A percentile compares a stretch with the other conserved stretches of the same genome.
Conservation (phyloP, 345 rosid genomes). For the Salix viminalis region DNA sequence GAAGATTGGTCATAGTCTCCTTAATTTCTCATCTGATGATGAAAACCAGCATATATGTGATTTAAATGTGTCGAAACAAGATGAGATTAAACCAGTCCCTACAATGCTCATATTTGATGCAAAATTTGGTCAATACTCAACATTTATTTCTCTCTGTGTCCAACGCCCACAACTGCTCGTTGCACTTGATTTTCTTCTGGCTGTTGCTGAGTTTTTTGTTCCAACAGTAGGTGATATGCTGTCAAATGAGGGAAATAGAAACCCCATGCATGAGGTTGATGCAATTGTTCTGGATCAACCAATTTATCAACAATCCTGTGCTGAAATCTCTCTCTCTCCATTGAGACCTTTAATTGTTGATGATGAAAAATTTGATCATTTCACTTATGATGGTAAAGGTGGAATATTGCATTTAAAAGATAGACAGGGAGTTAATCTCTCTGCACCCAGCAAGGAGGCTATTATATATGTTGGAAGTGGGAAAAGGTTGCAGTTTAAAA, state of each 20-base stretch:
- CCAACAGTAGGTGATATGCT: conserved; percentile 67
- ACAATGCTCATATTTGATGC: conserved; percentile 95
- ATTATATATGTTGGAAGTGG: conserved; percentile 74
- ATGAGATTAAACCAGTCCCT: conserved; percentile 50
- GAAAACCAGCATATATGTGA: conserved; percentile 28
- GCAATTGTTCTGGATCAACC: conserved; percentile 63
- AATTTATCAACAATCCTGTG: conserved; percentile 52
- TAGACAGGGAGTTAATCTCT: conserved; percentile 54
- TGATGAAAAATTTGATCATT: conserved; percentile 65
- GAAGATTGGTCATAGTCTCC: conserved; percentile 36
- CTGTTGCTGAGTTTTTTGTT: conserved; percentile 86
- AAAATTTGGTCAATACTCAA: conserved; percentile 57
- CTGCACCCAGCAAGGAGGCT: conserved; percentile 64
- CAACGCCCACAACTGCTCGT: conserved; percentile 96
- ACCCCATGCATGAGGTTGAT: conserved; percentile 43
- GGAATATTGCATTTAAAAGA: conserved; percentile 72
- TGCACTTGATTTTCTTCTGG: conserved; percentile 91
- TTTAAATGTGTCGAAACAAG: conserved; percentile 30
- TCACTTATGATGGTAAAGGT: conserved; percentile 87
- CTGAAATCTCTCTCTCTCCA: conserved; percentile 66
- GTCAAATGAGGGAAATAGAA: conserved; percentile 63
- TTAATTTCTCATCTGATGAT: conserved; percentile 20
- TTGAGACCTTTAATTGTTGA: conserved; percentile 78
- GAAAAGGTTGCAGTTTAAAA: conserved; percentile 72
- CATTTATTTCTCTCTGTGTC: conserved; percentile 56